These are phyloP conservation scores for Erysimum cheiri DNA, from an alignment of 441 rosid species.

Conservation along the genomic window DNA sequence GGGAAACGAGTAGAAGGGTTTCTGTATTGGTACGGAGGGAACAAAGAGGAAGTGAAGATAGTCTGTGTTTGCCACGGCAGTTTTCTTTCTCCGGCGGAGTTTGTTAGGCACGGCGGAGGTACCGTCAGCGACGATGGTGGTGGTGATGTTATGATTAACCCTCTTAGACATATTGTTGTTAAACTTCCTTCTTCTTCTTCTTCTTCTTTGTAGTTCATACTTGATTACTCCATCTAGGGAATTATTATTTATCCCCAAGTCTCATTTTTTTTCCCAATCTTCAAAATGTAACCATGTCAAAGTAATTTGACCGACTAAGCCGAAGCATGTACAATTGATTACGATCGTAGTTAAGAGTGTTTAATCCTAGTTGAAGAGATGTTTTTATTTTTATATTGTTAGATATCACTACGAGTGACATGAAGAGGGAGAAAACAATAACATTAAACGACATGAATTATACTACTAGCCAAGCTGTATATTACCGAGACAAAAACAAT, in stretches of 20 bases:
- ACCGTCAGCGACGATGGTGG: constrained; percentile 29
- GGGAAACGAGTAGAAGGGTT: constrained; percentile 55
- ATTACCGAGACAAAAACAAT: too few species aligned
- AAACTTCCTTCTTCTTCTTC: constrained; percentile 48
- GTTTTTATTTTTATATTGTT: too few species aligned
- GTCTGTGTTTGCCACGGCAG: constrained; percentile 62
- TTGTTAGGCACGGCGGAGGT: constrained; percentile 55
- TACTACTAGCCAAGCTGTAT: too few species aligned
- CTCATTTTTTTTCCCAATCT: neutral
- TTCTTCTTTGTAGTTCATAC: constrained; percentile 30
- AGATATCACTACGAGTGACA: too few species aligned
- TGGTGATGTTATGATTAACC: constrained; percentile 67
- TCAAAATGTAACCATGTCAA: too few species aligned
- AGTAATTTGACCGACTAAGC: too few species aligned
- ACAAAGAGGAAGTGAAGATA: constrained; percentile 43
- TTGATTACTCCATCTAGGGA: neutral
- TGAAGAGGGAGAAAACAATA: too few species aligned
- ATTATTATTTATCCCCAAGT: neutral
- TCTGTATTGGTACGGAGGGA: constrained; percentile 47
- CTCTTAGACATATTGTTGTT: constrained; percentile 88
- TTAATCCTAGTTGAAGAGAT: too few species aligned
- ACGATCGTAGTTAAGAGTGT: too few species aligned
- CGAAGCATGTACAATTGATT: too few species aligned
- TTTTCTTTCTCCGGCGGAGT: constrained; percentile 54
- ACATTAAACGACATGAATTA: too few species aligned